Evolutionary conservation across 371 early-diverging fungal genomes (phyloP).

Genomic region (Mucor racemosus): DNA sequence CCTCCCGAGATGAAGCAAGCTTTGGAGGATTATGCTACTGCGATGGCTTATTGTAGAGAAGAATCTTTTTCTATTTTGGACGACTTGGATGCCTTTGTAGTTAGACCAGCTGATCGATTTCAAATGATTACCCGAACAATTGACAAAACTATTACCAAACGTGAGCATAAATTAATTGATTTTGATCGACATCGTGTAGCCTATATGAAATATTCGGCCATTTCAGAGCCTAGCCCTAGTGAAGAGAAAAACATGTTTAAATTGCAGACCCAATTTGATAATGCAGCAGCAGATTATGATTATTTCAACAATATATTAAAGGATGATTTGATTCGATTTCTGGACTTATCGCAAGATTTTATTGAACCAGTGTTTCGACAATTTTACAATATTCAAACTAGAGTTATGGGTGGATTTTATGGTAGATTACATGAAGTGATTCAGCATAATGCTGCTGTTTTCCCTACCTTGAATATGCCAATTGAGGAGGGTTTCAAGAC

Average conservation of each 20-base stretch:
- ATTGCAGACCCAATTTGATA: slow-evolving; percentile 68
- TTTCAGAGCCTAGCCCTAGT: slow-evolving; percentile 58
- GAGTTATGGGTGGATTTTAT: slow-evolving; percentile 56
- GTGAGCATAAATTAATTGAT: slow-evolving; percentile 79
- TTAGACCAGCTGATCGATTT: slow-evolving; percentile 65
- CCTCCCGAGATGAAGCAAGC: slow-evolving; percentile 53
- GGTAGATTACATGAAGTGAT: slow-evolving; percentile 57
- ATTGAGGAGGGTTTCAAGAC: slow-evolving; percentile 39
- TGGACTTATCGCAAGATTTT: slow-evolving; percentile 56
- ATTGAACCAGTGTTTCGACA: slow-evolving; percentile 77
- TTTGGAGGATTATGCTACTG: slow-evolving; percentile 55
- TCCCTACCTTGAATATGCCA: slow-evolving; percentile 36
- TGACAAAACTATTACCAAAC: slow-evolving; percentile 73
- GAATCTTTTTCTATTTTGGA: slow-evolving; percentile 63
- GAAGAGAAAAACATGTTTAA: slow-evolving; percentile 73
- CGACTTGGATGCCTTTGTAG: slow-evolving; percentile 63
- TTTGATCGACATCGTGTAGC: slow-evolving; percentile 73
- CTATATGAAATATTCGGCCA: slow-evolving; percentile 65
- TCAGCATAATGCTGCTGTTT: slow-evolving; percentile 35
- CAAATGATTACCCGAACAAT: slow-evolving; percentile 63
- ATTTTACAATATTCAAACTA: slow-evolving; percentile 71
- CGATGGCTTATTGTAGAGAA: slow-evolving; percentile 54
- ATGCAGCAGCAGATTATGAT: slow-evolving; percentile 76
- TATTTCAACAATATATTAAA: slow-evolving; percentile 71
- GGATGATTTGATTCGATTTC: slow-evolving; percentile 70